phyloP scores from a whole-genome alignment of 2,329 filamentous ascomycete genomes.

The Ophiostoma sp. region DNA sequence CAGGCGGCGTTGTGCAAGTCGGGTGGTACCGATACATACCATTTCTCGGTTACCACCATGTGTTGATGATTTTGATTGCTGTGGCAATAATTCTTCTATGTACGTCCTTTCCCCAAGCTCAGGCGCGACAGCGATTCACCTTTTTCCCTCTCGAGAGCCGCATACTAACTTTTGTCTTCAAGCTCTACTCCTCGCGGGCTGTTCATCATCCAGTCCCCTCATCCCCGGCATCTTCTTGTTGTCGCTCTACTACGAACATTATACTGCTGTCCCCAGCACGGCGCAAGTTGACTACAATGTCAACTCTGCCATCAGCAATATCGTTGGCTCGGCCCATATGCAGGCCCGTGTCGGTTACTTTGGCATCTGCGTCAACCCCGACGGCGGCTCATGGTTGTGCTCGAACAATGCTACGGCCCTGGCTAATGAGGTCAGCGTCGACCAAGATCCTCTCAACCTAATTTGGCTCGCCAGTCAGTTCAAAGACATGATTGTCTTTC shows the following conservation, averaged over 20 bases:
- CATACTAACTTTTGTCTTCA: conserved; percentile 24
- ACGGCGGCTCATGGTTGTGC: conserved; percentile 89
- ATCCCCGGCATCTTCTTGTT: conserved; percentile 97
- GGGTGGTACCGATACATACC: conserved; percentile 61
- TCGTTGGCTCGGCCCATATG: conserved; percentile 79
- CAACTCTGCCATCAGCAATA: conserved; percentile 81
- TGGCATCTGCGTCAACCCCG: conserved; percentile 91
- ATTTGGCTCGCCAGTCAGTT: conserved; percentile 97
- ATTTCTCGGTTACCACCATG: conserved; percentile 75
- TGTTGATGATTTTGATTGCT: conserved; percentile 96
- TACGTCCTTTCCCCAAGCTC: conserved; percentile 50
- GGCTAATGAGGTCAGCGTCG: conserved; percentile 82
- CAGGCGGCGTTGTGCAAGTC: conserved; percentile 43
- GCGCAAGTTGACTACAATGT: conserved; percentile 90
- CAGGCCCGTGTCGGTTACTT: conserved; percentile 97
- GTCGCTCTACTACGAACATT: conserved; percentile 92
- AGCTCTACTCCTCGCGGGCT: conserved; percentile 92
- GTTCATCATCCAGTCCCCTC: conserved; percentile 91
- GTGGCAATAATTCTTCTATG: conserved; percentile 92
- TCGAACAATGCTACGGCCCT: conserved; percentile 95
- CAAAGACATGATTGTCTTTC: conserved; percentile 98
- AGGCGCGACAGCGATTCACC: neutral
- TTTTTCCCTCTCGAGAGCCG: neutral
- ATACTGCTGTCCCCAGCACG: conserved; percentile 77
- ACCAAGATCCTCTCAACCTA: conserved; percentile 93